A percentile compares a stretch with the other conserved stretches of the same genome.
Evolutionary conservation across 23 red algal species (phyloP).

Genomic region (Gracilaria caudata): DNA sequence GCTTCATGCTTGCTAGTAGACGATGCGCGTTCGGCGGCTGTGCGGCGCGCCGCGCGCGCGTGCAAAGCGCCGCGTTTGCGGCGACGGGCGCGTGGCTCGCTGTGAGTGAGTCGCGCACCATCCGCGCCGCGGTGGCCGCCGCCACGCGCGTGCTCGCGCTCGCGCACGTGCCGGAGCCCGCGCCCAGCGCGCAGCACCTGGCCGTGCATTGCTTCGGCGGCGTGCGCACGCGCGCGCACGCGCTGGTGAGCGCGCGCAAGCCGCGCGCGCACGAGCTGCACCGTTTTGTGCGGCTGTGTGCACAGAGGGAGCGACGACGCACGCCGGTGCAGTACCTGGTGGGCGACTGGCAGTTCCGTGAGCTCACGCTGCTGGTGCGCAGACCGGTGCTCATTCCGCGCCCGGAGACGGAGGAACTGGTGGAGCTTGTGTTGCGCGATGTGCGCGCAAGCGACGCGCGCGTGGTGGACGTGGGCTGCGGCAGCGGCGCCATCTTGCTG

Average conservation of each 20-base stretch:
- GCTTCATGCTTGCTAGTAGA: no score
- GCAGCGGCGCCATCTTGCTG: slow-evolving; percentile 88
- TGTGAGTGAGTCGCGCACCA: background rate
- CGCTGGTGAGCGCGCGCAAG: background rate
- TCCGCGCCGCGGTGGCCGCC: slow-evolving; percentile 7
- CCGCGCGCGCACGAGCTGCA: slow-evolving; percentile 7
- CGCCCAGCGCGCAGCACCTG: slow-evolving; percentile 51
- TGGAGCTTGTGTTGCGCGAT: slow-evolving; percentile 64
- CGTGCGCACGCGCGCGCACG: background rate
- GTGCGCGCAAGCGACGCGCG: background rate
- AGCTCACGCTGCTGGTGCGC: slow-evolving; percentile 57
- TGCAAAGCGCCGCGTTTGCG: background rate
- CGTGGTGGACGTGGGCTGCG: slow-evolving; percentile 88
- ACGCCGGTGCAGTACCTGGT: slow-evolving; percentile 94
- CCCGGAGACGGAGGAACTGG: slow-evolving; percentile 93
- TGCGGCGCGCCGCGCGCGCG: background rate
- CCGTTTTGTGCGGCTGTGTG: slow-evolving; percentile 29
- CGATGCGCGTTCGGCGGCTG: no score
- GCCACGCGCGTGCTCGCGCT: slow-evolving; percentile 28
- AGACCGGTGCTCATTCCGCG: slow-evolving; percentile 92
- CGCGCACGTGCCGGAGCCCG: slow-evolving; percentile 18
- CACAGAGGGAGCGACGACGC: background rate
- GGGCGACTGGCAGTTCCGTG: slow-evolving; percentile 94
- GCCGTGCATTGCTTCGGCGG: slow-evolving; percentile 35
- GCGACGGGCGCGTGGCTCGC: background rate